Evolutionary conservation across 495 filamentous ascomycete genomes (phyloP), one percentile per base, ranked within the genome.

Genomic region (Xanthoparmelia taractica): DNA sequence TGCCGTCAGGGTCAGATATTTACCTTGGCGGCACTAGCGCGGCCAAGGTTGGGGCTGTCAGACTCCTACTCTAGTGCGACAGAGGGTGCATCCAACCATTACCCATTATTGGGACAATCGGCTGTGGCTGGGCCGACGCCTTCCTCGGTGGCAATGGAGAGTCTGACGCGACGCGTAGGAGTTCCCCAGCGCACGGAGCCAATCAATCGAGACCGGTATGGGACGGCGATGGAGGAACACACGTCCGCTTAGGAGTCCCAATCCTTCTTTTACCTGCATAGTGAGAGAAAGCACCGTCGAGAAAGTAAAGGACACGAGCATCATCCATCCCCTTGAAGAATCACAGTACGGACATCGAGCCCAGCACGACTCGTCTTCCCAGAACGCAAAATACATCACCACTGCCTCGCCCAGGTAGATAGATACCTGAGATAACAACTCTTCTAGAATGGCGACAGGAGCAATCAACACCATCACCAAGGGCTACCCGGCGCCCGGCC

Each of bases 401-500:
- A 4, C 31, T 17, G n/a, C 7, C 31, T 40, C 7, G 18, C 23
- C 34, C n/a, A 23, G n/a, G n/a, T n/a, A n/a, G n/a, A n/a, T n/a
- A n/a, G n/a, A n/a, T n/a, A n/a, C n/a, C n/a, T n/a, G n/a, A n/a
- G n/a, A n/a, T n/a, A n/a, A n/a, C n/a, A 5, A 18, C 7, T 29
- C 33, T 17, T 41, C 11, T 20, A 27, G 7, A 1, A 20, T 40
- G 56, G 43, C 43, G 10, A 47, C 43, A 8, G n/a, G 43, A 10
- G 43, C 43, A 25, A 25, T 18, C 36, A 18, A 41, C 20, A 29
- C 38, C 23, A 59, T 59, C 38, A 59, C 57, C 29, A 33, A 59
- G 23, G 43, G 43, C 17, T 59, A 43, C 20, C 61, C 50, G 7
- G 61, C 54, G 45, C 50, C 61, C 38, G 36, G 59, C 45, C 36